Evolutionary conservation across 2,329 filamentous ascomycete species (phyloP).

Genomic region (Claviceps digitariae): DNA sequence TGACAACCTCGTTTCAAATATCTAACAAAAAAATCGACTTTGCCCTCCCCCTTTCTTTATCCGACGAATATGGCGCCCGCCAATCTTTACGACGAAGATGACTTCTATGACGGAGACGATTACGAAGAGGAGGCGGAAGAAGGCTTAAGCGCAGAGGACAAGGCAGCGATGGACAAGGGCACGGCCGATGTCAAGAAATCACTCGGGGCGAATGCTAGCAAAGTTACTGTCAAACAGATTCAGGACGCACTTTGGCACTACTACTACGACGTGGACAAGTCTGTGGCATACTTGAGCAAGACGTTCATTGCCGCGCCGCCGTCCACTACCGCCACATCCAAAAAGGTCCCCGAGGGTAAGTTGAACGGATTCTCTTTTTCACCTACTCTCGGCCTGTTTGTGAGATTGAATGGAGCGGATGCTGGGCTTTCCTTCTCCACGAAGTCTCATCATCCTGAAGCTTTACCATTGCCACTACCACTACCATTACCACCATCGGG

Average conservation of each 20-base stretch:
- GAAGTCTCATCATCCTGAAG: constrained; percentile 3
- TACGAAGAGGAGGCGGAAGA: constrained; percentile 32
- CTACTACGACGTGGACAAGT: constrained; percentile 83
- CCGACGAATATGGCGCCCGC: constrained; percentile 9
- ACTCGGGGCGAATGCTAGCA: constrained; percentile 46
- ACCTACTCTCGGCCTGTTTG: constrained; percentile 13
- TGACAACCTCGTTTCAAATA: not conserved
- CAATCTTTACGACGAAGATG: constrained; percentile 34
- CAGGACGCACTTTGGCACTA: constrained; percentile 91
- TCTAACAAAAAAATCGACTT: not conserved
- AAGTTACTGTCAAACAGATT: constrained; percentile 52
- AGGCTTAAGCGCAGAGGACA: constrained; percentile 34
- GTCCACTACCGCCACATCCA: constrained; percentile 17
- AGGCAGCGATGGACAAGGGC: constrained; percentile 43
- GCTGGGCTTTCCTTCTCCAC: constrained; percentile 9
- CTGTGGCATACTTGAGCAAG: constrained; percentile 66
- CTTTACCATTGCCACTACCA: not conserved
- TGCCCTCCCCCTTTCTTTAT: not conserved
- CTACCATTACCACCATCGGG: not conserved
- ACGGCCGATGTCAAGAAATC: constrained; percentile 52
- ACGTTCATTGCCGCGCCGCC: constrained; percentile 32
- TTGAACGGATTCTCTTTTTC: constrained; percentile 20
- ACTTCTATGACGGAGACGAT: constrained; percentile 33
- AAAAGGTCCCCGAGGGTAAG: constrained; percentile 31
- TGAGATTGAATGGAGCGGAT: constrained; percentile 20